These are phyloP conservation scores for Cladophialophora immunda DNA, from an alignment of 2,329 filamentous ascomycete genomes.

Conservation along the genomic window DNA sequence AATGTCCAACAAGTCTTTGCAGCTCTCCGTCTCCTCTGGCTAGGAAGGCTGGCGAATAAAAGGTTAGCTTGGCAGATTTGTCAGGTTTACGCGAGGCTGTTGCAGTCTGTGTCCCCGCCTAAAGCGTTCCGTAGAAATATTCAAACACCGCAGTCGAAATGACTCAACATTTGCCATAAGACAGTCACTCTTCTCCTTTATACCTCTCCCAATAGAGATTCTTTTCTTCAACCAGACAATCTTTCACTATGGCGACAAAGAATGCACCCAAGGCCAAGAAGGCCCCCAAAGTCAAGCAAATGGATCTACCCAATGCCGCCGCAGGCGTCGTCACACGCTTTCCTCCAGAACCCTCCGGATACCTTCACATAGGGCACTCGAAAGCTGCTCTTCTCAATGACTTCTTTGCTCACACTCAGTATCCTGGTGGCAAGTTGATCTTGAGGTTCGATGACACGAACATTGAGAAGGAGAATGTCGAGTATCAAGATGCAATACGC, in stretches of 20 bases:
- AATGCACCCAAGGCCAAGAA: conserved; percentile 40
- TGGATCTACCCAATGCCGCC: conserved; percentile 44
- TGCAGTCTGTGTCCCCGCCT: conserved; percentile 13
- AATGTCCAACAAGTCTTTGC: conserved; percentile 9
- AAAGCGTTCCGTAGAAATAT: conserved; percentile 21
- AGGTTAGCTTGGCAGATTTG: conserved; percentile 25
- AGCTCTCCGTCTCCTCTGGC: conserved; percentile 7
- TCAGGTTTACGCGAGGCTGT: conserved; percentile 26
- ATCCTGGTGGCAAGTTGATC: conserved; percentile 74
- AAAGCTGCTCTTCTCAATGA: conserved; percentile 47
- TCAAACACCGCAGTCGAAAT: conserved; percentile 20
- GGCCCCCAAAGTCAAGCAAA: conserved; percentile 42
- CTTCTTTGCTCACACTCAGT: conserved; percentile 45
- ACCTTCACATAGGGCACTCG: conserved; percentile 48
- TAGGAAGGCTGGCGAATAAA: conserved; percentile 5
- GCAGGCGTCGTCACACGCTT: conserved; percentile 48
- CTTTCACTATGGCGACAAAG: conserved; percentile 30
- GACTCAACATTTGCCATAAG: conserved; percentile 22
- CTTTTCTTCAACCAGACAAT: conserved; percentile 3
- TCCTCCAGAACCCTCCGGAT: conserved; percentile 49
- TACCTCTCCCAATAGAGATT: conserved; percentile 6
- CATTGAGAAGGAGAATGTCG: conserved; percentile 94
- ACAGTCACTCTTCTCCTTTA: conserved; percentile 1
- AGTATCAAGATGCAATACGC: conserved; percentile 92
- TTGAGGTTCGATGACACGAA: conserved; percentile 98